Evolutionary conservation across 805 yeast species (phyloP).

Genomic region (Saccharomycopsis schoenii): DNA sequence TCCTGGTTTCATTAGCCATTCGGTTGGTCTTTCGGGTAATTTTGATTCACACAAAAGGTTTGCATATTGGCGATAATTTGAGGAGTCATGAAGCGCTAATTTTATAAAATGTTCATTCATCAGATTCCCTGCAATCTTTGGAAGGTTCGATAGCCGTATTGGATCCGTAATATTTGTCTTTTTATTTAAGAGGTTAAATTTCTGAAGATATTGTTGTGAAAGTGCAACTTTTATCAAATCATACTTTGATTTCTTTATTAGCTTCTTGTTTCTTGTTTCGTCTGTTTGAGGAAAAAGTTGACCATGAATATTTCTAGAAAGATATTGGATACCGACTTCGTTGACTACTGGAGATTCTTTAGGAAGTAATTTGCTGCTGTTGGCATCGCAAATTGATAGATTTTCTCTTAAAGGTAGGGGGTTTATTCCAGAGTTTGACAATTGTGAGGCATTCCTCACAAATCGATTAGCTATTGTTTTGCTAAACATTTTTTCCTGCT

Average conservation of each 20-base stretch:
- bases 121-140: conserved; percentile 59
- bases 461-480: neutral
- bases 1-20: conserved; percentile 58
- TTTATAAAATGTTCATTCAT: conserved; percentile 80
- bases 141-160: conserved; percentile 44
- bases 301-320: conserved; percentile 46
- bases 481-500: neutral
- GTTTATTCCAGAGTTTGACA: neutral
- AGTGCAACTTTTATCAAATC: conserved; percentile 34
- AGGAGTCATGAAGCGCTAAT: conserved; percentile 49
- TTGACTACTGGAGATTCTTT: conserved; percentile 28
- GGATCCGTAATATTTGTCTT: conserved; percentile 55
- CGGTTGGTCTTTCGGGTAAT: conserved; percentile 32
- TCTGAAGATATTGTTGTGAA: conserved; percentile 49
- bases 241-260: conserved; percentile 16
- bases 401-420: neutral
- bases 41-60: conserved; percentile 32
- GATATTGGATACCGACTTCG: conserved; percentile 73
- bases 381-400: conserved; percentile 26
- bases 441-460: neutral
- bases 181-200: conserved; percentile 66
- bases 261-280: neutral
- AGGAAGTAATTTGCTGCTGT: conserved; percentile 11
- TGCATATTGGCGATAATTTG: conserved; percentile 50
- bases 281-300: conserved; percentile 45